These are phyloP conservation scores for Botrytis tulipae DNA, from an alignment of 2,329 filamentous ascomycete species.

Conservation along the genomic window DNA sequence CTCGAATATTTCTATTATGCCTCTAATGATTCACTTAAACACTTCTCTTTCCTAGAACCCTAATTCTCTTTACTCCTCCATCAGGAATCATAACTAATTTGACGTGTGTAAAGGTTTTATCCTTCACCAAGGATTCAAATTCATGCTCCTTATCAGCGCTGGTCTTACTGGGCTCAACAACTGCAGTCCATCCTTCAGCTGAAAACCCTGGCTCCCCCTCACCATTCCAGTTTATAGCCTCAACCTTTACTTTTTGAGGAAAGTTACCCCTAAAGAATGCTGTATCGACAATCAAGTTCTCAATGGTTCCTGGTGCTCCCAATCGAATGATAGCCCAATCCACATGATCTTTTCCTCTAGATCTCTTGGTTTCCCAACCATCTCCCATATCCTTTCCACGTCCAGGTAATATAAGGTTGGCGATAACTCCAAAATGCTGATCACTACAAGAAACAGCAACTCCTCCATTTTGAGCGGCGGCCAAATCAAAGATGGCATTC, in stretches of 20 bases:
- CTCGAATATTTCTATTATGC: neutral
- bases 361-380: constrained; percentile 81
- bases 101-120: constrained; percentile 70
- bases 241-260: constrained; percentile 70
- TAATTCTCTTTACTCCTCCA: constrained; percentile 84
- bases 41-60: constrained; percentile 65
- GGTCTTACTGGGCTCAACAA: constrained; percentile 65
- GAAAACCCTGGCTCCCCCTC: constrained; percentile 55
- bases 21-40: constrained; percentile 18
- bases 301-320: constrained; percentile 62
- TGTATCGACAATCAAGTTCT: constrained; percentile 72
- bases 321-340: constrained; percentile 81
- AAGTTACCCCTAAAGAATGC: constrained; percentile 84
- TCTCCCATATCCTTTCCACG: constrained; percentile 83
- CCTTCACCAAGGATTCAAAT: constrained; percentile 55
- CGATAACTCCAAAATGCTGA: constrained; percentile 80
- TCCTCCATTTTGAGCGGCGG: constrained; percentile 74
- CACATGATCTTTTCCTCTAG: constrained; percentile 66
- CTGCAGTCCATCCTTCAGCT: constrained; percentile 61
- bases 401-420: constrained; percentile 76
- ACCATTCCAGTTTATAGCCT: constrained; percentile 57
- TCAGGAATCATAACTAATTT: constrained; percentile 88
- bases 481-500: constrained; percentile 69
- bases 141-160: constrained; percentile 72
- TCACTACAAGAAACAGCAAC: constrained; percentile 75